phyloP scores from a whole-genome alignment of 2,329 filamentous ascomycete genomes.

The Diaporthe citriasiana region DNA sequence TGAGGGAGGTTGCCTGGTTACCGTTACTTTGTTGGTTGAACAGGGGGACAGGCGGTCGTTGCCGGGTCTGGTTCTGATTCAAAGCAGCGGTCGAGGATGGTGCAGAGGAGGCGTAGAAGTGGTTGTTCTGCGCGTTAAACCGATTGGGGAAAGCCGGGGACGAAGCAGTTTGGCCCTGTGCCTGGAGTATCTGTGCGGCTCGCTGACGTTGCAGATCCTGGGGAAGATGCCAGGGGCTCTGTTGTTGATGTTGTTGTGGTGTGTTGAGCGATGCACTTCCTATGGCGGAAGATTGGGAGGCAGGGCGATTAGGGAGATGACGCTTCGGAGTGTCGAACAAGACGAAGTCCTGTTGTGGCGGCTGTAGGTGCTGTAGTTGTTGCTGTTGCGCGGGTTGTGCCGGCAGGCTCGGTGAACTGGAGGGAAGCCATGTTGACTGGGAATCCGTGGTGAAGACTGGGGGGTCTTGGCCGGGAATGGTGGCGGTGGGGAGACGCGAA shows the following conservation, averaged over 20 bases:
- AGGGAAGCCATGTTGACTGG: constrained; percentile 84
- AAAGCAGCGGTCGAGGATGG: constrained; percentile 71
- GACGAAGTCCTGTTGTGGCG: constrained; percentile 81
- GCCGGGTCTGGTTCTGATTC: constrained; percentile 53
- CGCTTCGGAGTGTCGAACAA: constrained; percentile 74
- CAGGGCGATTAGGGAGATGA: constrained; percentile 59
- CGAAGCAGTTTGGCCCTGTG: constrained; percentile 67
- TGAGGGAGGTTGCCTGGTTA: constrained; percentile 60
- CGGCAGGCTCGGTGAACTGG: constrained; percentile 74
- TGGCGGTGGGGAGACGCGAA: constrained; percentile 69
- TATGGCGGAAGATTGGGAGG: constrained; percentile 54
- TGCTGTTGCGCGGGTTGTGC: constrained; percentile 71
- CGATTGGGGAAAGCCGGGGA: constrained; percentile 69
- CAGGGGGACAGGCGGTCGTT: constrained; percentile 78
- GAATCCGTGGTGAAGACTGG: constrained; percentile 88
- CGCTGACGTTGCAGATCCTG: constrained; percentile 66
- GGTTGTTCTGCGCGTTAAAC: constrained; percentile 67
- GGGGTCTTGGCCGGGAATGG: constrained; percentile 75
- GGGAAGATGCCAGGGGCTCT: constrained; percentile 50
- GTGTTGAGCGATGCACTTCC: constrained; percentile 65
- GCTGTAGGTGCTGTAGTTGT: constrained; percentile 61
- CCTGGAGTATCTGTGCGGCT: constrained; percentile 71
- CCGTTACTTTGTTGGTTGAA: constrained; percentile 75
- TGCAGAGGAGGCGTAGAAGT: constrained; percentile 78
- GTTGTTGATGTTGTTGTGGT: constrained; percentile 46